These are phyloP conservation scores for Trichocomaceae sp. DNA, from an alignment of 2,329 filamentous ascomycete genomes.

Conservation along the genomic window DNA sequence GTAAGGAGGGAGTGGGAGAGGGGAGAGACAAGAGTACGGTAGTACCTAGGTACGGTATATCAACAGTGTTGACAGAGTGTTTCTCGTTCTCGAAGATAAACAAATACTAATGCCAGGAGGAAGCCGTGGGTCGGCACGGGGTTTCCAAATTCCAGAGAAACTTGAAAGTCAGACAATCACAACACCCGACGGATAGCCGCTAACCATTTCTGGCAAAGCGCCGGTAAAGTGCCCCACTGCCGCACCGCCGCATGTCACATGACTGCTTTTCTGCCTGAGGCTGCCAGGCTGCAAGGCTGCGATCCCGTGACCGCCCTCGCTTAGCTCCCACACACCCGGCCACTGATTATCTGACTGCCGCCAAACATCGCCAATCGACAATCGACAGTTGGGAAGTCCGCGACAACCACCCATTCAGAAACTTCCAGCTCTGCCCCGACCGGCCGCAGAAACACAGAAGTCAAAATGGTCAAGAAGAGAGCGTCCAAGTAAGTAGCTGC, in stretches of 20 bases:
- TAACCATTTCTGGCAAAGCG: neutral
- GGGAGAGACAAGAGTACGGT: too few species aligned
- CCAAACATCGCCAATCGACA: conserved; percentile 36
- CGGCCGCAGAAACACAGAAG: conserved; percentile 38
- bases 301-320: conserved; percentile 29
- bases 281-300: neutral
- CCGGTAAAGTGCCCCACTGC: neutral
- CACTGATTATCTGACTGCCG: conserved; percentile 30
- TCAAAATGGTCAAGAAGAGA: conserved; percentile 70
- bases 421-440: conserved; percentile 26
- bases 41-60: neutral
- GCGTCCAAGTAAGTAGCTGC: conserved; percentile 58
- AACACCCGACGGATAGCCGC: neutral
- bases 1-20: neutral
- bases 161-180: neutral
- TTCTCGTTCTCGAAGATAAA: conserved; percentile 13
- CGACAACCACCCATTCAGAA: conserved; percentile 21
- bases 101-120: conserved; percentile 10
- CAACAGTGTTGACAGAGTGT: neutral
- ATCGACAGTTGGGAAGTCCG: conserved; percentile 22
- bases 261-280: conserved; percentile 14
- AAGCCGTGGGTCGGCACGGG: conserved; percentile 13
- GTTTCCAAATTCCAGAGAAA: conserved; percentile 1
- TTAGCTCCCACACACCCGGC: conserved; percentile 33
- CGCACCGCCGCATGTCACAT: neutral